Conservation (phyloP, 1,284 basidiomycete species). For the Leccinum fallax region DNA sequence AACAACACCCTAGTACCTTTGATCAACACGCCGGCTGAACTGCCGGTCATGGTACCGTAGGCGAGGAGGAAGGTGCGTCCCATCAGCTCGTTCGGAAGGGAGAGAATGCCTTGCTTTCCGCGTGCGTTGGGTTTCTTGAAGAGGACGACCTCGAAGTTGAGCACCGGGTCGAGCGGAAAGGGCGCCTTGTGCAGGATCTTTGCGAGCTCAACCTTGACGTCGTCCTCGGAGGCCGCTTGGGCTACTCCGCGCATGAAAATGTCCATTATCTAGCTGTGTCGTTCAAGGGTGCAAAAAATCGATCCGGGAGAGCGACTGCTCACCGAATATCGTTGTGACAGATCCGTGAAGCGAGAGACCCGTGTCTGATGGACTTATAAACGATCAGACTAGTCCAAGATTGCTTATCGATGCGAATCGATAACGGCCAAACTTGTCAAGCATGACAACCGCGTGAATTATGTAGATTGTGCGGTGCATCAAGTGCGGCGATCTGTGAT, state of each 20-base stretch:
- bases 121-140: constrained; percentile 28
- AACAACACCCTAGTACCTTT: constrained; percentile 28
- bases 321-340: constrained; percentile 18
- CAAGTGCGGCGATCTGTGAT: neutral
- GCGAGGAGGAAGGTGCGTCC: constrained; percentile 35
- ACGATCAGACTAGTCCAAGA: neutral
- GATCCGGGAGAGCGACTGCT: constrained; percentile 13
- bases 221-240: constrained; percentile 32
- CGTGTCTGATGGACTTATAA: constrained; percentile 24
- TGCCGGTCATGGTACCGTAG: constrained; percentile 20
- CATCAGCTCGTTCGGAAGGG: constrained; percentile 25
- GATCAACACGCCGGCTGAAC: constrained; percentile 26
- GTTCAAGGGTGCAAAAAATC: neutral
- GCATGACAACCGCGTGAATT: neutral
- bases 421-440: constrained; percentile 19
- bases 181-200: constrained; percentile 39
- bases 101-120: constrained; percentile 37
- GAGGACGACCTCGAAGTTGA: constrained; percentile 39
- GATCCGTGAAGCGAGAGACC: constrained; percentile 5
- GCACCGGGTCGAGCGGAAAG: constrained; percentile 24
- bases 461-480: neutral
- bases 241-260: constrained; percentile 37
- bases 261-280: constrained; percentile 32
- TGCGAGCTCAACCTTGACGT: constrained; percentile 38
- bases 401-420: constrained; percentile 6